Percentiles rank a stretch among this genome's conserved stretches.
phyloP scores from a whole-genome alignment of 352 stramenopile genomes.

The Phytophthora cajani region DNA sequence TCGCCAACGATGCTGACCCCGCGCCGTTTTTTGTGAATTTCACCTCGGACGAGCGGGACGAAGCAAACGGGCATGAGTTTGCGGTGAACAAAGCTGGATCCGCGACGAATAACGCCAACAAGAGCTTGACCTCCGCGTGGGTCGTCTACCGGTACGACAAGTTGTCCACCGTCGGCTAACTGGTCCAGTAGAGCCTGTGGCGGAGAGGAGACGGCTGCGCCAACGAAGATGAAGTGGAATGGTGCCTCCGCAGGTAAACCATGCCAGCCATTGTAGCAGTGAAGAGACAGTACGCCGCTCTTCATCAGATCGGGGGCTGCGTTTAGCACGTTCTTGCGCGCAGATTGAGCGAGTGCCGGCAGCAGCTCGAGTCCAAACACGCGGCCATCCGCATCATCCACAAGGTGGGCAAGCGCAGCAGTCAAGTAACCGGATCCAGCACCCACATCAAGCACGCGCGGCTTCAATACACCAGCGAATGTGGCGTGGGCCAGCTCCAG shows the following conservation, averaged over 20 bases:
- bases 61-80: slow-evolving; percentile 75
- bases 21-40: slow-evolving; percentile 29
- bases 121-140: slow-evolving; percentile 71
- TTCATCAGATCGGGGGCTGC: slow-evolving; percentile 84
- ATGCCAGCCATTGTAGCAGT: slow-evolving; percentile 90
- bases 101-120: slow-evolving; percentile 64
- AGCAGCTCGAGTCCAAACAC: slow-evolving; percentile 93
- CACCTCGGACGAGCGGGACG: slow-evolving; percentile 62
- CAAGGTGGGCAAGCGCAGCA: slow-evolving; percentile 87
- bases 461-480: slow-evolving; percentile 42
- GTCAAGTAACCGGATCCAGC: slow-evolving; percentile 95
- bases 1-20: slow-evolving; percentile 15
- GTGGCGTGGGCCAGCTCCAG: slow-evolving; percentile 62
- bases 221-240: slow-evolving; percentile 97
- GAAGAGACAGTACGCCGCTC: slow-evolving; percentile 51
- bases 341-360: slow-evolving; percentile 81
- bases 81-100: slow-evolving; percentile 55
- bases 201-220: slow-evolving; percentile 89
- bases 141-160: slow-evolving; percentile 93
- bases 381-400: slow-evolving; percentile 48
- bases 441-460: slow-evolving; percentile 94
- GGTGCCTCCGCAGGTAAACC: slow-evolving; percentile 87
- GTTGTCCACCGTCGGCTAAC: slow-evolving; percentile 84
- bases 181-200: slow-evolving; percentile 90
- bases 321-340: slow-evolving; percentile 77